Evolutionary conservation across 305 asterid genomes (phyloP), one percentile per base, ranked within the genome.

Genomic region (Fraxinus dipetala): DNA sequence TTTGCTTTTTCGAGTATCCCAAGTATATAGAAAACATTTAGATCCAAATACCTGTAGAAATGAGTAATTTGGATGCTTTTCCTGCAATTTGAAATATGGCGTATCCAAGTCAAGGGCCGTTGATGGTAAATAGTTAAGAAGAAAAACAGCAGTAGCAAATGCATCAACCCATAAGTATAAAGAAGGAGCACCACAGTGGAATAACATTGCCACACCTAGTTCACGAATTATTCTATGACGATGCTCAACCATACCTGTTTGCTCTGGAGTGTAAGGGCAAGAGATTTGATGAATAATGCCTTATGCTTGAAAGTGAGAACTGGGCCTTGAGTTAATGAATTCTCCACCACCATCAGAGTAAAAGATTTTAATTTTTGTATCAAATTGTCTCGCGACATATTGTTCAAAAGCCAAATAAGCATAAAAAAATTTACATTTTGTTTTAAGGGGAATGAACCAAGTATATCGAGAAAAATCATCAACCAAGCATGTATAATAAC

Each of bases 131-230:
- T 22, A 7, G 10, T 51, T 51, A 13, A 51, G 0, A 51, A 16
- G 22, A 51, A 51, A 51, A 13, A 51, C 20, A 14, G 2, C 61
- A 3, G 61, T 51, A 14, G 20, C 20, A 4, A 76, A 76, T 2
- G 74, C 69, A 35, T 81, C 84, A 51, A 74, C 35, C 79, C 75
- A 73, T 18, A 54, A 22, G 14, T 6, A 73, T 20, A 81, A 56
- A 20, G 67, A 56, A 20, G 67, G 76, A 11, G 75, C 30, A 34
- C 40, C 30, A 20, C 10, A n/a, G 9, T 81, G 40, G 54, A 75
- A 81, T 9, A 75, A 35, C 84, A 75, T 81, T 0, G 69, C 1
- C 76, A 81, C 35, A 2, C 80, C 75, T 56, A 76, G 22, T 63
- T 76, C 78, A 2, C 59, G 31, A 2, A 82, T 82, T 0, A 28